These are phyloP conservation scores for Psilocybe subaeruginosa DNA, from an alignment of 768 basidiomycete species.

Conservation along the genomic window DNA sequence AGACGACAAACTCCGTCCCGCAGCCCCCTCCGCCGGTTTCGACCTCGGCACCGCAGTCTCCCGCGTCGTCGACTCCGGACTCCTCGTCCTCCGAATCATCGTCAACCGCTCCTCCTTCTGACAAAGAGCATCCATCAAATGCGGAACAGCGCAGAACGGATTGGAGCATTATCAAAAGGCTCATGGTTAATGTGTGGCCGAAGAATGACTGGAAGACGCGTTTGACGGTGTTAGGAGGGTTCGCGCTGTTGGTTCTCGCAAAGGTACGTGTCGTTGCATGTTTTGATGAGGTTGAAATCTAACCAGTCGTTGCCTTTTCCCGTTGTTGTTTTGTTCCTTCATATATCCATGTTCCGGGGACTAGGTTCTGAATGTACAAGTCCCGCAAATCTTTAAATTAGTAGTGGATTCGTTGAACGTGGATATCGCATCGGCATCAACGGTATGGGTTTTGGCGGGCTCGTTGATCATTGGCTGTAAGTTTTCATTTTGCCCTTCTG, in stretches of 20 bases:
- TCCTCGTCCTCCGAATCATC: background rate
- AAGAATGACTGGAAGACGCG: constrained; percentile 82
- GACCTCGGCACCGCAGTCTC: no score
- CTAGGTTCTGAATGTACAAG: constrained; percentile 94
- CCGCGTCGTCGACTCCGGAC: background rate
- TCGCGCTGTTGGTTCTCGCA: constrained; percentile 77
- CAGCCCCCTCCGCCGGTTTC: background rate
- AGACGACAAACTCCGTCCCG: background rate
- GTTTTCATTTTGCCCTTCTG: constrained; percentile 31
- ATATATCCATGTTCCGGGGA: no score
- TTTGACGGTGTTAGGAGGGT: constrained; percentile 79
- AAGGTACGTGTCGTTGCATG: constrained; percentile 58
- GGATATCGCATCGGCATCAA: constrained; percentile 69
- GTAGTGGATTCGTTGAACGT: constrained; percentile 91
- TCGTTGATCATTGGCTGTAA: constrained; percentile 88
- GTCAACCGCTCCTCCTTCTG: background rate
- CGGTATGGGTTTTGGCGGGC: constrained; percentile 93
- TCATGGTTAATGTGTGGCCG: constrained; percentile 95
- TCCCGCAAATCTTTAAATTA: constrained; percentile 93
- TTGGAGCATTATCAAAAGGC: constrained; percentile 81
- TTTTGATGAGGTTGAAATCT: no score
- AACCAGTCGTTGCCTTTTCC: background rate
- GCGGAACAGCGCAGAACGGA: constrained; percentile 72
- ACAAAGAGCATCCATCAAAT: constrained; percentile 27
- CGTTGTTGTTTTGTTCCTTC: no score